Evolutionary conservation across 306 rosid genomes (phyloP), one percentile per base, ranked within the genome.

Genomic region (Abrus precatorius): DNA sequence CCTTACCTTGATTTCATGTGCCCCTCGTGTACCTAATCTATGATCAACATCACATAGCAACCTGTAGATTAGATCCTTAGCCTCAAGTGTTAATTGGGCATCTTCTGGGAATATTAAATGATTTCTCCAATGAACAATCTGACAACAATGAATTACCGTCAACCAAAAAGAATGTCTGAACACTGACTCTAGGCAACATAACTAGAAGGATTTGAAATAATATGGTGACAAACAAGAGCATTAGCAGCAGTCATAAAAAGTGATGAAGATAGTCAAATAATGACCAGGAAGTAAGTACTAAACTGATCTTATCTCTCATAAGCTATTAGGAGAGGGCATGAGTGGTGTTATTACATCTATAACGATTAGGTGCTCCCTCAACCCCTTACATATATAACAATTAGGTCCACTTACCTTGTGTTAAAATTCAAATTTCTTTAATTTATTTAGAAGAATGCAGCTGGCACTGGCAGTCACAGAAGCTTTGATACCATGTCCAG

Each of bases 111-210:
- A 95, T 69, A 78, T 89, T 80, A 95, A 84, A 76, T 95, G 97
- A 82, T 86, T 91, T 87, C 84, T 95, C 99, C 99, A 95, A 86
- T 95, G 96, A 90, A 95, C 97, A 87, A 95, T 95, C 99, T 95
- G 90, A 65, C 56, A 88, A 82, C 69, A 86, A 73, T 66, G 66
- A 80, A 82, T 70, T 50, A 77, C 72, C 60, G 78, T 72, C 83
- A 83, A 80, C 57, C 32, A 67, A 64, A 63, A 83, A 49, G 50
- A 69, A 47, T 53, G 69, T 50, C 59, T 53, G 69, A 72, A 72
- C 79, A 69, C n/a, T 30, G 55, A 74, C 74, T 65, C 75, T 41
- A 36, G 30, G 34, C 12, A 64, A 79, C 69, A 68, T 81, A 69
- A 72, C 59, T 33, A 30, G 29, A 60, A 47, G 49, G 61, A 75